A percentile compares a stretch with the other conserved stretches of the same genome.
phyloP scores from a whole-genome alignment of 108 stramenopile species.

The Cyclotella sp. region DNA sequence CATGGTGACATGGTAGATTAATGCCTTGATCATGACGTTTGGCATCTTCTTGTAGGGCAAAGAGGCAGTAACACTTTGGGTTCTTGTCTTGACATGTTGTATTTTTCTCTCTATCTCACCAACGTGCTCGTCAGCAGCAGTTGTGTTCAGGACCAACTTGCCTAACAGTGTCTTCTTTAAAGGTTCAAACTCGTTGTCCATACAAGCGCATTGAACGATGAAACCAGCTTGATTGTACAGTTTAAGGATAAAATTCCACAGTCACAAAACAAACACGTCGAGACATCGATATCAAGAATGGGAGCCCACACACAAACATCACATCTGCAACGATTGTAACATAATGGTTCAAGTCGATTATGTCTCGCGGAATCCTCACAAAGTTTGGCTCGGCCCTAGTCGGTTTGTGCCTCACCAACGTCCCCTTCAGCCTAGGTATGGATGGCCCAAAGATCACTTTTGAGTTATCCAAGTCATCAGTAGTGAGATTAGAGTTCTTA shows the following conservation, averaged over 20 bases:
- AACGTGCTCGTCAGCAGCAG: constrained; percentile 11
- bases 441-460: no score
- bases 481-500: no score
- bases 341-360: no score
- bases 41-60: constrained; percentile 7
- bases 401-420: no score
- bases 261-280: constrained; percentile 23
- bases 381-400: no score
- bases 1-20: no score
- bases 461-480: no score
- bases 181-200: constrained; percentile 34
- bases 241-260: constrained; percentile 17
- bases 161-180: constrained; percentile 12
- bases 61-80: not conserved
- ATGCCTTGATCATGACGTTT: constrained; percentile 21
- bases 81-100: constrained; percentile 1
- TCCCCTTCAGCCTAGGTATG: no score
- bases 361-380: no score
- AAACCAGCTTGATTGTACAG: constrained; percentile 54
- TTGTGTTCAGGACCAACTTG: constrained; percentile 5
- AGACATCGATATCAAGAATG: no score
- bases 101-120: constrained; percentile 20
- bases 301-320: no score
- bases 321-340: no score
- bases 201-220: constrained; percentile 1